Conservation (phyloP, 192 early-diverging fungal genomes). For the Coemansia sp. region DNA sequence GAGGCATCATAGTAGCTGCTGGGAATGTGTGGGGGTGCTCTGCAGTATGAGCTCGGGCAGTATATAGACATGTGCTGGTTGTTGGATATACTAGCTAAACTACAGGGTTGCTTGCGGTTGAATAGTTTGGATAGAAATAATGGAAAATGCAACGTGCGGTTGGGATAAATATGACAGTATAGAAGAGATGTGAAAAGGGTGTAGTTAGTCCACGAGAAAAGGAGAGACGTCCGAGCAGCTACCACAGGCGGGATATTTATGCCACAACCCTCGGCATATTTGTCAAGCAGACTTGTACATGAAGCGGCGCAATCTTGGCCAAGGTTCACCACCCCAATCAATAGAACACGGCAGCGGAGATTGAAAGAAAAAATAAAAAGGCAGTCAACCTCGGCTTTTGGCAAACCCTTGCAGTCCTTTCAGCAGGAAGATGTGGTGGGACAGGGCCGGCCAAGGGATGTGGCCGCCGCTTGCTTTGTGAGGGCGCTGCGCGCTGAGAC, state of each 20-base stretch:
- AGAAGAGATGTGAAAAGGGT: neutral
- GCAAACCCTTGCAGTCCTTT: neutral
- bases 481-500: too few species aligned
- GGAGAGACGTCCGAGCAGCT: neutral
- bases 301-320: neutral
- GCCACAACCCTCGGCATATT: neutral
- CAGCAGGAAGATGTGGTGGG: neutral
- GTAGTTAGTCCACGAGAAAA: neutral
- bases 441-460: neutral
- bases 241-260: neutral
- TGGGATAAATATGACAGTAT: neutral
- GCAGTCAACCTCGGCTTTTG: slow-evolving; percentile 2
- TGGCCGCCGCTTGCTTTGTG: neutral
- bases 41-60: neutral
- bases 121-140: neutral
- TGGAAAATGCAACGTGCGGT: neutral
- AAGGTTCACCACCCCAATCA: neutral
- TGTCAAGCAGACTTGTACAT: neutral
- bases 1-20: neutral
- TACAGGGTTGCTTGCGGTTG: neutral
- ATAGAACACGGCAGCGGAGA: neutral
- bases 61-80: slow-evolving; percentile 4
- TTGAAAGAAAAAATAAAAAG: slow-evolving; percentile 2
- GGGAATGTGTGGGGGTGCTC: neutral
- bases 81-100: neutral